Conservation (phyloP, 2,329 filamentous ascomycete genomes). For the Botrytis hyacinthi region DNA sequence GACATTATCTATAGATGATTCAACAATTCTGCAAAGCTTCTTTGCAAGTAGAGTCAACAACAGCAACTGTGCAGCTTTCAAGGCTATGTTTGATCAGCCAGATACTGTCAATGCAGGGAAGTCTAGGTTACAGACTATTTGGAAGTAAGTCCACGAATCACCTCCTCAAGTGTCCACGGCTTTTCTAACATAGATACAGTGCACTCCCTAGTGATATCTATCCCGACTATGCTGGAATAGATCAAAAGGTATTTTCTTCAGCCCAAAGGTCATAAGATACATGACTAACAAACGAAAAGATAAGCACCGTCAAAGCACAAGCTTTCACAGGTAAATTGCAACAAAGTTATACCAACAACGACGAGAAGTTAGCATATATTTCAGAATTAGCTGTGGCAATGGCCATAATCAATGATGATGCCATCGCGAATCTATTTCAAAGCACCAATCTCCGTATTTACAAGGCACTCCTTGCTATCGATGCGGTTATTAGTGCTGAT, state of each 20-base stretch:
- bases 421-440: neutral
- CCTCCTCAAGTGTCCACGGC: neutral
- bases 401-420: slow-evolving; percentile 1
- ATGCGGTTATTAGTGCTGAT: neutral
- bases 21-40: slow-evolving; percentile 1
- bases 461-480: slow-evolving; percentile 12
- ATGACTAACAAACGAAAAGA: neutral
- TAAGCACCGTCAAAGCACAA: slow-evolving; percentile 14
- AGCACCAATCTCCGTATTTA: slow-evolving; percentile 5
- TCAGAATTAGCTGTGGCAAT: slow-evolving; percentile 7
- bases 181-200: neutral
- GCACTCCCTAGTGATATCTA: slow-evolving; percentile 15
- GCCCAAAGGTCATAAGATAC: neutral
- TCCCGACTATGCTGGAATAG: slow-evolving; percentile 13
- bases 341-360: neutral
- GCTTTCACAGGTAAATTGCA: neutral
- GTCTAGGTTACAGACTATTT: slow-evolving; percentile 7
- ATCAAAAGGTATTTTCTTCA: slow-evolving; percentile 5
- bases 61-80: slow-evolving; percentile 14
- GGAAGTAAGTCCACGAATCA: neutral
- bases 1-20: neutral
- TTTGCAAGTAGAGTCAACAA: neutral
- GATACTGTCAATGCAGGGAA: neutral
- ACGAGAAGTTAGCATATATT: slow-evolving; percentile 12
- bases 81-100: slow-evolving; percentile 8